phyloP scores from a whole-genome alignment of 352 stramenopile genomes.

The Globisporangium apiculatum region DNA sequence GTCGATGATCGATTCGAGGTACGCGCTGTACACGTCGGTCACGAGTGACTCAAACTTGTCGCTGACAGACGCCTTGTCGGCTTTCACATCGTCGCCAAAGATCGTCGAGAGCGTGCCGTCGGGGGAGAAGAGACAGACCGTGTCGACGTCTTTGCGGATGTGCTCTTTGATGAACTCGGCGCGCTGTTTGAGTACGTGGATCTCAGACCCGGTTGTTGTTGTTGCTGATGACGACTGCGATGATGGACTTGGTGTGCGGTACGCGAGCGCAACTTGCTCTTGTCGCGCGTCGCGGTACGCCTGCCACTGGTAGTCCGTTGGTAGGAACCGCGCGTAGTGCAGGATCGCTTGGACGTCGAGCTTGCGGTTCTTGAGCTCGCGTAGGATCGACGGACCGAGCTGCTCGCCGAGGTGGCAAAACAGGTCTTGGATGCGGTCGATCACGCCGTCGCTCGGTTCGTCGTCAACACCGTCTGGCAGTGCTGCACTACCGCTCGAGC shows the following conservation, averaged over 20 bases:
- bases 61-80: constrained; percentile 38
- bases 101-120: constrained; percentile 65
- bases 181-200: constrained; percentile 37
- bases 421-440: constrained; percentile 67
- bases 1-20: constrained; percentile 40
- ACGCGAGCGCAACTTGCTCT: constrained; percentile 46
- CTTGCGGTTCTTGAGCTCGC: constrained; percentile 44
- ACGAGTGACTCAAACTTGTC: constrained; percentile 63
- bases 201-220: background rate
- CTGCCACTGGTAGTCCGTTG: constrained; percentile 49
- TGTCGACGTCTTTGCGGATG: constrained; percentile 65
- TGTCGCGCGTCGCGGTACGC: constrained; percentile 54
- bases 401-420: constrained; percentile 50
- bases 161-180: constrained; percentile 72
- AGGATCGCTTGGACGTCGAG: constrained; percentile 45
- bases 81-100: constrained; percentile 50
- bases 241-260: constrained; percentile 6
- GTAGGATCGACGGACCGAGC: constrained; percentile 36
- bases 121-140: constrained; percentile 53
- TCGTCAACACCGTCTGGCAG: background rate
- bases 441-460: constrained; percentile 30
- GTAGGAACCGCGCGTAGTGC: constrained; percentile 63
- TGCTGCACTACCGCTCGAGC: background rate
- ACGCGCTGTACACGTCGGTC: constrained; percentile 47
- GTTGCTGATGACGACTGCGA: background rate